Evolutionary conservation across 306 rosid genomes (phyloP).

Genomic region (Castanea mollissima): DNA sequence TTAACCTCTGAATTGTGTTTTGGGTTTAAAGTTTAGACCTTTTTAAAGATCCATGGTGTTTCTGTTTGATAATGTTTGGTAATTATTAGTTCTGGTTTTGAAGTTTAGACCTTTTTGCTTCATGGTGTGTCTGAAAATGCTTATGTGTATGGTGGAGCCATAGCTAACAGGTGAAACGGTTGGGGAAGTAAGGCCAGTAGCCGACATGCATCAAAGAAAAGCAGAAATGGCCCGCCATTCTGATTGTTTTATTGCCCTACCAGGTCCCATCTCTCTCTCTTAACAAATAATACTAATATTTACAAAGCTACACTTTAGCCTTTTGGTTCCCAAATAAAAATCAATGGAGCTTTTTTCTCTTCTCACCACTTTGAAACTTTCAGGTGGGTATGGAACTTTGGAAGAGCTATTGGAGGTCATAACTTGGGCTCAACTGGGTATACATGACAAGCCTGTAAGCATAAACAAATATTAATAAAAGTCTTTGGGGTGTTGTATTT

Average conservation of each 20-base stretch:
- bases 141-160: slow-evolving; percentile 18
- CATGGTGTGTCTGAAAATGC: background rate
- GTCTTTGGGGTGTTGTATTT: background rate
- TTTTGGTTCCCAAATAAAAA: background rate
- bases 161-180: slow-evolving; percentile 62
- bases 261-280: slow-evolving; percentile 40
- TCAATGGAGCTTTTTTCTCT: background rate
- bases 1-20: background rate
- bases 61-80: background rate
- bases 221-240: slow-evolving; percentile 76
- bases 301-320: background rate
- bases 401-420: slow-evolving; percentile 61
- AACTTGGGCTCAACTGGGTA: slow-evolving; percentile 65
- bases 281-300: background rate
- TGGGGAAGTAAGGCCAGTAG: slow-evolving; percentile 52
- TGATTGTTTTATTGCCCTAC: slow-evolving; percentile 60
- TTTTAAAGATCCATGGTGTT: background rate
- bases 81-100: background rate
- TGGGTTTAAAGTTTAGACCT: background rate
- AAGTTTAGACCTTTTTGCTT: background rate
- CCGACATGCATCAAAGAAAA: slow-evolving; percentile 64
- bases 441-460: slow-evolving; percentile 66
- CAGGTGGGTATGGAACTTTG: slow-evolving; percentile 62
- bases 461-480: background rate
- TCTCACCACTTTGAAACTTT: background rate